phyloP scores from a whole-genome alignment of 139 green algal species.

The Astrephomene gubernaculifera region DNA sequence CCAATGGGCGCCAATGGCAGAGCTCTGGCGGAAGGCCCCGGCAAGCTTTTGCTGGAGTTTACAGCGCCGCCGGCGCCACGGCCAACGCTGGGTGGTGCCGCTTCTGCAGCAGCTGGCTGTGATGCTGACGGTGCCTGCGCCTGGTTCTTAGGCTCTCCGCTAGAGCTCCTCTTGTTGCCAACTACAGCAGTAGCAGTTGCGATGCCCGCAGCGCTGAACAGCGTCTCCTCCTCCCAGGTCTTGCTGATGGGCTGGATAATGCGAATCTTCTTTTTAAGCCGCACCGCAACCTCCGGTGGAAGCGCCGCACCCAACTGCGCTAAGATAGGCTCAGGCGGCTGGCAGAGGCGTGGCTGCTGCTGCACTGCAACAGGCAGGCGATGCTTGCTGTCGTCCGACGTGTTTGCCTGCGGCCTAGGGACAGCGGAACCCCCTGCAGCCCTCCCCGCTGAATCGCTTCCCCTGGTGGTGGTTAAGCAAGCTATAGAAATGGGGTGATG shows the following conservation, averaged over 20 bases:
- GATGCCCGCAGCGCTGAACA: background rate
- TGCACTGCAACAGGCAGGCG: too few relatives aligned
- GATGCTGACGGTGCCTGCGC: background rate
- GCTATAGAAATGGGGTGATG: too few relatives aligned
- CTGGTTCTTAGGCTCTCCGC: background rate
- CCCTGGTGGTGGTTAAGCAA: too few relatives aligned
- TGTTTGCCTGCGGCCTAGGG: too few relatives aligned
- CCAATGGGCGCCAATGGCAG: too few relatives aligned
- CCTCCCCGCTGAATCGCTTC: too few relatives aligned
- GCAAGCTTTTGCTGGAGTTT: background rate
- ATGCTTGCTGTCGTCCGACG: too few relatives aligned
- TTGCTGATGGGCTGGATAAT: slow-evolving; percentile 58
- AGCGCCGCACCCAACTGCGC: background rate
- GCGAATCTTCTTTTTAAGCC: slow-evolving; percentile 40
- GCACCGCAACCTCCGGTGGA: background rate
- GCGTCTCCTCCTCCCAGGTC: slow-evolving; percentile 47
- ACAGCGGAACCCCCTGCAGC: too few relatives aligned
- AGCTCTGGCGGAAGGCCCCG: too few relatives aligned
- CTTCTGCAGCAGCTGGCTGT: background rate
- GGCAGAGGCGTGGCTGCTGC: too few relatives aligned
- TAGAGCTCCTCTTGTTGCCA: too few relatives aligned
- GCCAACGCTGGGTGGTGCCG: too few relatives aligned
- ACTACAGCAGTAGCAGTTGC: background rate
- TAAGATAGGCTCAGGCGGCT: background rate
- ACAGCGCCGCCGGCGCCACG: background rate